Evolutionary conservation across 208 protist genomes (phyloP), one percentile per base, ranked within the genome.

Genomic region (Trypanosoma boissoni): DNA sequence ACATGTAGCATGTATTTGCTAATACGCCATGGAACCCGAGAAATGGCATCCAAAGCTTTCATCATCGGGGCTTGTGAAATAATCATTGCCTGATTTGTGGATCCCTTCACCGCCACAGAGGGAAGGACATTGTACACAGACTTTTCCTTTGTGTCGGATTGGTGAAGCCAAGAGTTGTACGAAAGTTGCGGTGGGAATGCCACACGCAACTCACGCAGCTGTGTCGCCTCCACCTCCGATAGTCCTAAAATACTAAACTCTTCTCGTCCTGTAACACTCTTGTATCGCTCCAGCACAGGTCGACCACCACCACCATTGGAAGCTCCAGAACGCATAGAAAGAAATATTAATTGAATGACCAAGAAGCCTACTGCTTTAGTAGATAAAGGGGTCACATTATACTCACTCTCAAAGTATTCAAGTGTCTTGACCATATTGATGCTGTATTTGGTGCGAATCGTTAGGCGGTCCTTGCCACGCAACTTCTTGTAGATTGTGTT

Each of bases 1-100:
- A 96, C 90, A 68, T 96, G 90, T 18, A 96, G 78, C 78, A 96
- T 93, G 65, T 93, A 96, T 60, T 90, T 88, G 77, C 90, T 92
- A 49, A 96, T 94, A 50, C 90, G 86, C 87, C 90, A 96, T 56
- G 86, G 86, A 37, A 96, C 90, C 21, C 85, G 81, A 3, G 85
- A 93, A 65, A 96, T 92, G 41, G 84, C 86, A 63, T 96, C 90
- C 20, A 94, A 76, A 3, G 90, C 90, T 58, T 86, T 80, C 85
- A 96, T 91, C 83, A 96, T 94, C 21, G 90, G 90, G 3, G 90
- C 86, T 63, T 94, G 86, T 21, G 90, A 94, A 57, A 93, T 82
- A 68, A 93, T 84, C 86, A 96, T 94, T 20, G 83, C 86, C 56
- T 92, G 84, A 68, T 92, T 94, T n/a, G 87, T 86, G 8, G 82